Percentiles rank a stretch among this genome's conserved stretches.
Conservation (phyloP, 805 yeast species). For the Sporopachydermia quercuum region DNA sequence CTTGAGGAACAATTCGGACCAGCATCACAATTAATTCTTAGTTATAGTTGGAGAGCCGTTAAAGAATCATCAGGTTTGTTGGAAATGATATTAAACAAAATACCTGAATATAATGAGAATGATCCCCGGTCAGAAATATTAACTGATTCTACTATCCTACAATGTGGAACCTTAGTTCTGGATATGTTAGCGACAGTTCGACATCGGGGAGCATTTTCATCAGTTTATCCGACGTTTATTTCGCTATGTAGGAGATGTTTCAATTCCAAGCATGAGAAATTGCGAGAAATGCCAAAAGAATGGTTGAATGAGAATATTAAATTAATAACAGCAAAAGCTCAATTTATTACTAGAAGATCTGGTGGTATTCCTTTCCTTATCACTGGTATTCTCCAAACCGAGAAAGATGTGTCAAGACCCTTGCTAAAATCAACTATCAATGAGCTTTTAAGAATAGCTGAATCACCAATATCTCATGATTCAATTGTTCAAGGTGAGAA, state of each 20-base stretch:
- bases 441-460: slow-evolving; percentile 39
- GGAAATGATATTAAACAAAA: slow-evolving; percentile 25
- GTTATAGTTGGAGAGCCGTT: slow-evolving; percentile 71
- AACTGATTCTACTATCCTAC: slow-evolving; percentile 15
- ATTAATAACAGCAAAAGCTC: slow-evolving; percentile 39
- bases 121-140: slow-evolving; percentile 12
- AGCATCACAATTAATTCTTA: slow-evolving; percentile 33
- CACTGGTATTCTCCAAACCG: slow-evolving; percentile 56
- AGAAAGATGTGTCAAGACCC: slow-evolving; percentile 19
- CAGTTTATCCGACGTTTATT: slow-evolving; percentile 71
- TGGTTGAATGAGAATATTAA: slow-evolving; percentile 51
- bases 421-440: slow-evolving; percentile 37
- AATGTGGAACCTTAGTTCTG: slow-evolving; percentile 39
- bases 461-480: slow-evolving; percentile 22
- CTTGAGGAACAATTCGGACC: slow-evolving; percentile 18
- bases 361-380: slow-evolving; percentile 82
- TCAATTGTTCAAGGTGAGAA: slow-evolving; percentile 29
- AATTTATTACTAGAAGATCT: slow-evolving; percentile 73
- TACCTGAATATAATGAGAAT: slow-evolving; percentile 14
- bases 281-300: slow-evolving; percentile 25
- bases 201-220: slow-evolving; percentile 86
- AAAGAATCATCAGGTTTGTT: slow-evolving; percentile 58
- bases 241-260: slow-evolving; percentile 48
- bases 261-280: slow-evolving; percentile 13
- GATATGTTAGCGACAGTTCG: slow-evolving; percentile 59